These are phyloP conservation scores for Cucurbita ficifolia DNA, from an alignment of 306 rosid genomes.

Conservation along the genomic window DNA sequence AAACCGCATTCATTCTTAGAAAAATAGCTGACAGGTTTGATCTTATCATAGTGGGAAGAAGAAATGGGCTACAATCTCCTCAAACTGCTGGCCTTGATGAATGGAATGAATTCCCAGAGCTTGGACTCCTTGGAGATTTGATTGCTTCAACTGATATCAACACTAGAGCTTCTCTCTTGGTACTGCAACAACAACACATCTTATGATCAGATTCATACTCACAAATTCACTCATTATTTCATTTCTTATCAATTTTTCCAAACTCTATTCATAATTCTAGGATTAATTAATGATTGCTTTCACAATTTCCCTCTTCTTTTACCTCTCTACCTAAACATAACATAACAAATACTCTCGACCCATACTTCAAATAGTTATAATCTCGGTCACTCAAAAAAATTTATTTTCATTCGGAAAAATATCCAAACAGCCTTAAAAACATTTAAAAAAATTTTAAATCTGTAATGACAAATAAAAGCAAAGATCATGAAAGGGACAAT, in stretches of 20 bases:
- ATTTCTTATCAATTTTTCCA: no score
- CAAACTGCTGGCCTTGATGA: slow-evolving; percentile 38
- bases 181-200: slow-evolving; percentile 42
- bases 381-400: no score
- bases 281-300: no score
- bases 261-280: no score
- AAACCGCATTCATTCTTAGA: slow-evolving; percentile 4
- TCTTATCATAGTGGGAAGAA: slow-evolving; percentile 47
- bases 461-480: neutral
- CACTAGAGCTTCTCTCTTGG: slow-evolving; percentile 33
- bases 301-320: no score
- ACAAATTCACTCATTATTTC: no score
- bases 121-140: slow-evolving; percentile 51
- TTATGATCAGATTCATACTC: neutral
- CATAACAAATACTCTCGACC: no score
- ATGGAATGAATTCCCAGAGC: slow-evolving; percentile 65
- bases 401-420: no score
- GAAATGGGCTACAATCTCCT: slow-evolving; percentile 16
- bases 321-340: no score
- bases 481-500: neutral
- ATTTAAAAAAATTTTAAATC: no score
- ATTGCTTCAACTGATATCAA: slow-evolving; percentile 34
- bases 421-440: no score
- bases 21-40: slow-evolving; percentile 21
- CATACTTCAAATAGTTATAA: no score